Conservation (phyloP, 805 yeast genomes). For the Candida quercuum region DNA sequence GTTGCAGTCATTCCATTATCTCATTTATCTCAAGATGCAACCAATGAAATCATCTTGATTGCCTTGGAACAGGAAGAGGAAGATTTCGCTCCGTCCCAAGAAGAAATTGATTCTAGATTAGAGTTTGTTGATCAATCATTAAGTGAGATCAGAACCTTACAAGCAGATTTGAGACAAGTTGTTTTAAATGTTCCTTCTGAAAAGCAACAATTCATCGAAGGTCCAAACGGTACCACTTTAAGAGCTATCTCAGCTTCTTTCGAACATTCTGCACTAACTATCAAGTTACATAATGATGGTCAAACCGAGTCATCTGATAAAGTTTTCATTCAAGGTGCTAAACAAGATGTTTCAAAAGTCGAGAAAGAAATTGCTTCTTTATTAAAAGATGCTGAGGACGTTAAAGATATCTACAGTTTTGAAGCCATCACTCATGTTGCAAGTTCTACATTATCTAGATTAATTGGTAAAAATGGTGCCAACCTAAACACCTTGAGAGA, state of each 20-base stretch:
- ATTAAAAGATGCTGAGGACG: conserved; percentile 50
- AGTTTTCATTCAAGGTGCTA: conserved; percentile 65
- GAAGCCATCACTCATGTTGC: conserved; percentile 54
- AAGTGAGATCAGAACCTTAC: conserved; percentile 52
- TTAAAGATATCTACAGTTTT: conserved; percentile 39
- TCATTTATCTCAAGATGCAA: conserved; percentile 36
- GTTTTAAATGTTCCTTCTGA: conserved; percentile 45
- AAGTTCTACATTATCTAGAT: conserved; percentile 58
- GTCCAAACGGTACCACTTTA: conserved; percentile 58
- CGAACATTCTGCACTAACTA: conserved; percentile 29
- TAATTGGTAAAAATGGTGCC: conserved; percentile 88
- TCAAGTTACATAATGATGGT: conserved; percentile 40
- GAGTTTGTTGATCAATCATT: conserved; percentile 49
- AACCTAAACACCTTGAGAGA: conserved; percentile 63
- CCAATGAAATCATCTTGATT: conserved; percentile 48
- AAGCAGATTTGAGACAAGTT: conserved; percentile 44
- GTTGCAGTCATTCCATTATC: conserved; percentile 60
- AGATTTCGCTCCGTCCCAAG: conserved; percentile 68
- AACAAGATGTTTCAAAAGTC: conserved; percentile 52
- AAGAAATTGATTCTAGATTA: conserved; percentile 53
- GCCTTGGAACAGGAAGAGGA: conserved; percentile 40
- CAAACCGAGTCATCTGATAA: conserved; percentile 41
- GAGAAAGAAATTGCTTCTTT: conserved; percentile 46
- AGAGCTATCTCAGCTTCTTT: conserved; percentile 30
- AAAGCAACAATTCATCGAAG: conserved; percentile 55